A percentile compares a stretch with the other conserved stretches of the same genome.
Evolutionary conservation across 2,329 filamentous ascomycete species (phyloP).

Genomic region (Arachnopeziza araneosa): DNA sequence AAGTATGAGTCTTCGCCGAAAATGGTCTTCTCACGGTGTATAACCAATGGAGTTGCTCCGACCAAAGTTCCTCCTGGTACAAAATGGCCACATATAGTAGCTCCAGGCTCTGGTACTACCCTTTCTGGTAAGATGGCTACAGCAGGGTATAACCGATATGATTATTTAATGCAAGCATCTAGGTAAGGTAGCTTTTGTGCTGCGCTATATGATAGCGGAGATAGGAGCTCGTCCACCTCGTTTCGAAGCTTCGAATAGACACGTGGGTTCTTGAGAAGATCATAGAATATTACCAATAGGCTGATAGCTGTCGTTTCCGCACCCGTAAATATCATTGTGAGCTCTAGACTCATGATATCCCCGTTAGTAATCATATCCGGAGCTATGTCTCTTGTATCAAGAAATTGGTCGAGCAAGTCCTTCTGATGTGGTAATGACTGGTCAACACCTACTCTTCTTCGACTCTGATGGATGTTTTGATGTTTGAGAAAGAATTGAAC

Average conservation of each 20-base stretch:
- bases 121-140: neutral
- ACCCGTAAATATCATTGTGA: neutral
- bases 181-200: neutral
- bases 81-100: neutral
- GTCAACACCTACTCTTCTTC: neutral
- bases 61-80: neutral
- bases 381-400: neutral
- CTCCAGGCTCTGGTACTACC: neutral
- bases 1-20: neutral
- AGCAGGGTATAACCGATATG: neutral
- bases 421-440: no score
- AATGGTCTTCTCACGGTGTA: neutral
- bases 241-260: neutral
- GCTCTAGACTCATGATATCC: neutral
- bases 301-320: neutral
- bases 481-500: neutral
- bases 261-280: neutral
- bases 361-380: neutral
- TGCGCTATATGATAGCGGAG: neutral
- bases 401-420: neutral
- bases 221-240: neutral
- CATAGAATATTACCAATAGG: neutral
- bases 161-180: neutral
- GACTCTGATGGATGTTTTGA: neutral
- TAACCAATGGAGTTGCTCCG: neutral